phyloP scores from a whole-genome alignment of 1,284 basidiomycete genomes.

The Ceratorhiza oryzae-sativae region DNA sequence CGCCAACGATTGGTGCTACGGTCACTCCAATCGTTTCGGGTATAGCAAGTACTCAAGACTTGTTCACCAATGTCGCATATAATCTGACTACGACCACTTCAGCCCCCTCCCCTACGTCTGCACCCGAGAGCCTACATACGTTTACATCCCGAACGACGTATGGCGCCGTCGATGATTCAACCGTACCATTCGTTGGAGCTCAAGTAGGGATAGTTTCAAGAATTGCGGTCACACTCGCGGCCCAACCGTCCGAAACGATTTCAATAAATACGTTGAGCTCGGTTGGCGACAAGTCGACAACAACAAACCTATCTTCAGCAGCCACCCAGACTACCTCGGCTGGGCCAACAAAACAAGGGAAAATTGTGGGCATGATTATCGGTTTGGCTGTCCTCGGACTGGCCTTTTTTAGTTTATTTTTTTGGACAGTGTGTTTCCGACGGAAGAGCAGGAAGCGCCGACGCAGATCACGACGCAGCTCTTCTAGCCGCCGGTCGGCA shows the following conservation, averaged over 20 bases:
- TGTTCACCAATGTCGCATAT: neutral
- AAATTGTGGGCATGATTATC: neutral
- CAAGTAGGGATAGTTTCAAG: neutral
- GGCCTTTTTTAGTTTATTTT: neutral
- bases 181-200: neutral
- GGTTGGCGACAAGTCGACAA: neutral
- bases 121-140: neutral
- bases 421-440: neutral
- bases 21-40: neutral
- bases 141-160: slow-evolving; percentile 3
- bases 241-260: neutral
- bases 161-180: neutral
- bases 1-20: neutral
- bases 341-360: neutral
- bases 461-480: neutral
- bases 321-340: neutral
- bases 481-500: neutral
- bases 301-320: neutral
- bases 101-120: neutral
- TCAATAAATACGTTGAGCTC: neutral
- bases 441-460: neutral
- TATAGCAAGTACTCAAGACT: neutral
- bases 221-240: neutral
- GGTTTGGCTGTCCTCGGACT: slow-evolving; percentile 3
- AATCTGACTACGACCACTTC: neutral